Conservation (phyloP, 2,329 filamentous ascomycete genomes). For the Blastomyces emzantsi region DNA sequence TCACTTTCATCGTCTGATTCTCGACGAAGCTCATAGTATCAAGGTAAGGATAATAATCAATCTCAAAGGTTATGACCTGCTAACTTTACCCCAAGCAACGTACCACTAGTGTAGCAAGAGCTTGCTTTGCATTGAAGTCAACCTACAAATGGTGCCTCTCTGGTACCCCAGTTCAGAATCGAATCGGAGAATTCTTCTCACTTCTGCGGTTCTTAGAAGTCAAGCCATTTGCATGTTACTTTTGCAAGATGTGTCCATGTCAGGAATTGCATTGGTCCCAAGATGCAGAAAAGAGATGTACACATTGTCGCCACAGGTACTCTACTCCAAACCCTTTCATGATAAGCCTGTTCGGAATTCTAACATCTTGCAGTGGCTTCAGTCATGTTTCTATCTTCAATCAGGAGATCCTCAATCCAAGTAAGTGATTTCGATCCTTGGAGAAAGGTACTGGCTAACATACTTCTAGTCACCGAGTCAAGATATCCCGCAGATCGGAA, state of each 20-base stretch:
- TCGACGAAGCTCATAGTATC: constrained; percentile 95
- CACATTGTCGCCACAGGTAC: constrained; percentile 53
- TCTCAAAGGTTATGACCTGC: background rate
- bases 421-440: constrained; percentile 21
- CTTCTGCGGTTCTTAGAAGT: constrained; percentile 85
- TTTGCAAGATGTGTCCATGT: constrained; percentile 82
- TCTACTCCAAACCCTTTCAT: background rate
- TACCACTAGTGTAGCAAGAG: constrained; percentile 84
- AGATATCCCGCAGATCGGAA: constrained; percentile 44
- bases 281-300: constrained; percentile 61
- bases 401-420: constrained; percentile 84
- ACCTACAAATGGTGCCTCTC: constrained; percentile 93
- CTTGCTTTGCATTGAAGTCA: constrained; percentile 83
- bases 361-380: constrained; percentile 41
- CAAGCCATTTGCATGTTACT: constrained; percentile 81
- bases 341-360: background rate
- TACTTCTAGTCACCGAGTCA: constrained; percentile 45
- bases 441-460: constrained; percentile 30
- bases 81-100: constrained; percentile 37
- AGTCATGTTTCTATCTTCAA: constrained; percentile 79
- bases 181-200: constrained; percentile 96
- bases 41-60: constrained; percentile 45
- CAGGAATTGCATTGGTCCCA: constrained; percentile 76
- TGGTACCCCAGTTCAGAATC: constrained; percentile 91
- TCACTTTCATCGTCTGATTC: constrained; percentile 79